Conservation (phyloP, 768 basidiomycete species). For the Termitomyces sp. region DNA sequence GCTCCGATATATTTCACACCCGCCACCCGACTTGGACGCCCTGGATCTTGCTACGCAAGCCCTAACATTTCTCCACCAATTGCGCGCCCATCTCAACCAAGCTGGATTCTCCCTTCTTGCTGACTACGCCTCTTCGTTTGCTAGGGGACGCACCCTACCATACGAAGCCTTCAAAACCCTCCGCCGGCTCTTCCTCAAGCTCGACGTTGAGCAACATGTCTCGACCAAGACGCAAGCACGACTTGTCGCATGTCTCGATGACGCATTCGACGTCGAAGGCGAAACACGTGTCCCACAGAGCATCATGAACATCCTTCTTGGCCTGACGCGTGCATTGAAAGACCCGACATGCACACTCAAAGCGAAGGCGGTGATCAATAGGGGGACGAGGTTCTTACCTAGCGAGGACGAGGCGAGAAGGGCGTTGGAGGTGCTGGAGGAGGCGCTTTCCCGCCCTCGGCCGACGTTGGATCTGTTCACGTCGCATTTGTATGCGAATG, state of each 20-base stretch:
- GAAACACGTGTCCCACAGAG: neutral
- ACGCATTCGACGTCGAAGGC: neutral
- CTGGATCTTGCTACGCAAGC: slow-evolving; percentile 19
- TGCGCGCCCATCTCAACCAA: neutral
- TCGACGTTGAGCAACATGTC: neutral
- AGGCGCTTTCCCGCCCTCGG: too few relatives aligned
- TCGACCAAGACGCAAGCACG: neutral
- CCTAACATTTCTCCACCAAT: slow-evolving; percentile 8
- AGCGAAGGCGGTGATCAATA: too few relatives aligned
- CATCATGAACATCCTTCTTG: too few relatives aligned
- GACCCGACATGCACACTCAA: too few relatives aligned
- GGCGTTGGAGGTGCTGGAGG: too few relatives aligned
- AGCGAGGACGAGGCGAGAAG: too few relatives aligned
- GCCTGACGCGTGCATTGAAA: too few relatives aligned
- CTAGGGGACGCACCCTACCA: neutral
- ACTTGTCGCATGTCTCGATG: neutral
- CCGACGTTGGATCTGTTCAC: neutral
- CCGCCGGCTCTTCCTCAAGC: too few relatives aligned
- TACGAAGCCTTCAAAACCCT: neutral
- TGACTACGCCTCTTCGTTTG: neutral
- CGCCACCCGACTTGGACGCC: neutral
- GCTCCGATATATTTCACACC: neutral
- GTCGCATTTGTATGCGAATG: neutral
- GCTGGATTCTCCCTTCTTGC: neutral
- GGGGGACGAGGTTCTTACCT: too few relatives aligned